These are phyloP conservation scores for Ophiostoma quercus DNA, from an alignment of 2,329 filamentous ascomycete genomes.

Conservation along the genomic window DNA sequence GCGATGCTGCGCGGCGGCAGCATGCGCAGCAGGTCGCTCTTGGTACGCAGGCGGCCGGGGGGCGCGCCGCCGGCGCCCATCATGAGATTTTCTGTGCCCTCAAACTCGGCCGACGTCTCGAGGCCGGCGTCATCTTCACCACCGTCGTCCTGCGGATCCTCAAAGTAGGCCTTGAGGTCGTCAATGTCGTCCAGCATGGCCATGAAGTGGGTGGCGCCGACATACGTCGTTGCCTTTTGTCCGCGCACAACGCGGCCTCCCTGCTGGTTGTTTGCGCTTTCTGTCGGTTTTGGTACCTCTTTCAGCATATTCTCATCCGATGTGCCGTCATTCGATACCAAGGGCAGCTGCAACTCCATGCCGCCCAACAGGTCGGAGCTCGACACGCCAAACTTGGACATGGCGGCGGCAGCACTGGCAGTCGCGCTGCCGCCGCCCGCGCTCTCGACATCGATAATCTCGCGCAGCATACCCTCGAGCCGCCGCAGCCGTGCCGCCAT, in stretches of 20 bases:
- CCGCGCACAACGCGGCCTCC: slow-evolving; percentile 43
- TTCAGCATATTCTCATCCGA: background rate
- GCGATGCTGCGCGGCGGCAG: slow-evolving; percentile 45
- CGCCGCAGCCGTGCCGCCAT: slow-evolving; percentile 52
- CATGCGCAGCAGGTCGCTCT: slow-evolving; percentile 44
- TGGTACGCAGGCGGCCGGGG: slow-evolving; percentile 37
- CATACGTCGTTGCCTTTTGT: slow-evolving; percentile 44
- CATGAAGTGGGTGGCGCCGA: slow-evolving; percentile 57
- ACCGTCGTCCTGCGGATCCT: slow-evolving; percentile 39
- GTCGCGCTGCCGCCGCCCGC: background rate
- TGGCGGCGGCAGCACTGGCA: slow-evolving; percentile 17
- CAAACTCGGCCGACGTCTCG: slow-evolving; percentile 28
- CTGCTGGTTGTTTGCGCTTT: background rate
- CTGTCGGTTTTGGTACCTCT: slow-evolving; percentile 28
- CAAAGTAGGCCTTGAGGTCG: slow-evolving; percentile 54
- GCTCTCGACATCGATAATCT: slow-evolving; percentile 43
- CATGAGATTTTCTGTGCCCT: slow-evolving; percentile 41
- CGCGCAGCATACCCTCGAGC: slow-evolving; percentile 54
- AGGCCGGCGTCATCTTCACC: slow-evolving; percentile 35
- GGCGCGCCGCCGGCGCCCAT: slow-evolving; percentile 25
- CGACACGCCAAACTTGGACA: slow-evolving; percentile 25
- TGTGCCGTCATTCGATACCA: background rate
- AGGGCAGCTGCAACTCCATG: background rate
- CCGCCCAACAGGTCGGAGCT: slow-evolving; percentile 16
- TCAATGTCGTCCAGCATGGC: slow-evolving; percentile 59